Evolutionary conservation across 2,329 filamentous ascomycete species (phyloP).

Genomic region (Bipolaris zeicola): DNA sequence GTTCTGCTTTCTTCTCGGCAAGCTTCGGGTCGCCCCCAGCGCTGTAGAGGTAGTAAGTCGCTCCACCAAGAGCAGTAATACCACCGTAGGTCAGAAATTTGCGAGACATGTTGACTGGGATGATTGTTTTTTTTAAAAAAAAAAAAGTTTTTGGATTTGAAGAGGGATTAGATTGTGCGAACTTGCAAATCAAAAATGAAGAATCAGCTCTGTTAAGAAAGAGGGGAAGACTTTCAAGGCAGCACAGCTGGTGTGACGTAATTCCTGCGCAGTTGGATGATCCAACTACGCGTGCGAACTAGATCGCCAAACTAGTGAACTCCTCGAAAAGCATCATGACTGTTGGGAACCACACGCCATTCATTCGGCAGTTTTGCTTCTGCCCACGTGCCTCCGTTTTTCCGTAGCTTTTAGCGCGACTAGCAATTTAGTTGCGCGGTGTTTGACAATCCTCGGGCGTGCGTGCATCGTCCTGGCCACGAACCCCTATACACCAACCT

Average conservation of each 20-base stretch:
- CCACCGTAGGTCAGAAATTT: conserved; percentile 37
- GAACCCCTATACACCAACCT: conserved; percentile 23
- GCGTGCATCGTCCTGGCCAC: conserved; percentile 12
- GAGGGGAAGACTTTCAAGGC: conserved; percentile 35
- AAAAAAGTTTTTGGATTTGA: conserved; percentile 8
- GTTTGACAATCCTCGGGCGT: conserved; percentile 6
- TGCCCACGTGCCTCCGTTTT: conserved; percentile 10
- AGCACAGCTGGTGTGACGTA: conserved; percentile 32
- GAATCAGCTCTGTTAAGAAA: conserved; percentile 11
- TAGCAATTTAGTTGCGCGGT: conserved; percentile 6
- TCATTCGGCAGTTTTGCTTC: conserved; percentile 9
- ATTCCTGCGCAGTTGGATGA: conserved; percentile 29
- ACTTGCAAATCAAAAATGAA: conserved; percentile 10
- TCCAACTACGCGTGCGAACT: conserved; percentile 18
- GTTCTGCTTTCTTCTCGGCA: conserved; percentile 85
- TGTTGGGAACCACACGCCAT: background rate
- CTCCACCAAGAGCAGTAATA: conserved; percentile 61
- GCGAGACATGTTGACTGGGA: conserved; percentile 36
- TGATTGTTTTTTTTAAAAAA: background rate
- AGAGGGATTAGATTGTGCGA: conserved; percentile 7
- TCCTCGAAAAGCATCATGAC: conserved; percentile 8
- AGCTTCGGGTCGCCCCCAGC: conserved; percentile 80
- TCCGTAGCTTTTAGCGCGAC: background rate
- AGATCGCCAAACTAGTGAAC: conserved; percentile 26
- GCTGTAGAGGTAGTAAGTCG: conserved; percentile 86